These are phyloP conservation scores for Fraxinus excelsior DNA, from an alignment of 257 asterid genomes.

Conservation along the genomic window DNA sequence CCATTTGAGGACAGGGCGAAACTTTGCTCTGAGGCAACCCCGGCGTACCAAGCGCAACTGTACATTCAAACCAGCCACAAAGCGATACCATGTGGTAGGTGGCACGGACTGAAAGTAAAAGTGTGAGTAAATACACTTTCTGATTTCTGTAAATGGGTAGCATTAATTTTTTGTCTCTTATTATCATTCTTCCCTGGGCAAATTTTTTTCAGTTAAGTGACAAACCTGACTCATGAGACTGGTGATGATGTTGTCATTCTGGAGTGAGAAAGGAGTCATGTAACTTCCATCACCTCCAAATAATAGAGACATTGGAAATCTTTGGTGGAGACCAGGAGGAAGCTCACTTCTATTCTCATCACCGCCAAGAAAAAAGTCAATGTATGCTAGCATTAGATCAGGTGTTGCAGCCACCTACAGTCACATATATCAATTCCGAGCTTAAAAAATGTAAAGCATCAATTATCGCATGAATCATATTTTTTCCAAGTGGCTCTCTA, in stretches of 20 bases:
- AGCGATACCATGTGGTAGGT: conserved; percentile 96
- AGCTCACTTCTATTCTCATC: conserved; percentile 94
- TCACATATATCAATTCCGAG: conserved; percentile 21
- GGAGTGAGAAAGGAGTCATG: conserved; percentile 89
- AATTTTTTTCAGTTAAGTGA: conserved; percentile 23
- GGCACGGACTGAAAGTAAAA: conserved; percentile 69
- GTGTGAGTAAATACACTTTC: conserved; percentile 11
- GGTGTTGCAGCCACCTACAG: conserved; percentile 95
- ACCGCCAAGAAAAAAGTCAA: conserved; percentile 97
- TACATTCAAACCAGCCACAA: conserved; percentile 98
- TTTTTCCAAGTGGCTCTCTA: neutral
- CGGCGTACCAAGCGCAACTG: conserved; percentile 86
- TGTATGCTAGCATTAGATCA: conserved; percentile 90
- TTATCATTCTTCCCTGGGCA: conserved; percentile 8
- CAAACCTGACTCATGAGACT: conserved; percentile 98
- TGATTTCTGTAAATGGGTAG: neutral
- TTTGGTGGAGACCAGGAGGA: conserved; percentile 80
- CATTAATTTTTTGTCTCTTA: neutral
- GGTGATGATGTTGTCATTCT: conserved; percentile 80
- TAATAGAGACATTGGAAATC: conserved; percentile 84
- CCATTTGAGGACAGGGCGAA: conserved; percentile 78
- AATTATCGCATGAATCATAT: neutral
- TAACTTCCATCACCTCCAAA: conserved; percentile 99
- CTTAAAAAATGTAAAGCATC: conserved; percentile 15
- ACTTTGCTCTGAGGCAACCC: conserved; percentile 76